A percentile compares a stretch with the other conserved stretches of the same genome.
Conservation (phyloP, 495 filamentous ascomycete genomes). For the Hyaloscypha hepaticicola region DNA sequence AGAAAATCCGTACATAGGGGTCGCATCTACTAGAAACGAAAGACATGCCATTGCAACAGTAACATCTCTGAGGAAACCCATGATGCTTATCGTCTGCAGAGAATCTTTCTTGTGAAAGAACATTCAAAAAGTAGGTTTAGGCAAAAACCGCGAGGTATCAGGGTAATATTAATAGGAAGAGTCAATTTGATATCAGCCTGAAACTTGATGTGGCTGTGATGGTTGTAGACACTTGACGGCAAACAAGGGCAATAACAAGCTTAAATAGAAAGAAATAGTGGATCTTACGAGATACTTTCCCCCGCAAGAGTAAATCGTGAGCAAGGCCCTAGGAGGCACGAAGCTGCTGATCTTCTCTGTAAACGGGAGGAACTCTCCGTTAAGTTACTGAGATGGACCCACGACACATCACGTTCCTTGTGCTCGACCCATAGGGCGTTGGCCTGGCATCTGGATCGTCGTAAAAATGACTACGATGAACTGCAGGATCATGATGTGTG, state of each 20-base stretch:
- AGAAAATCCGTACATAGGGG: constrained; percentile 23
- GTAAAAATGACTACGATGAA: not conserved
- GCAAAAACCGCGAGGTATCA: not conserved
- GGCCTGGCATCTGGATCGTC: not conserved
- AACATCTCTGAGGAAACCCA: constrained; percentile 23
- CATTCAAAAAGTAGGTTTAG: not conserved
- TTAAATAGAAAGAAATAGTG: not conserved
- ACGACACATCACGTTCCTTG: not conserved
- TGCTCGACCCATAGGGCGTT: not conserved
- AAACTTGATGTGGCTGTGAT: not conserved
- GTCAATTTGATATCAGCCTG: not conserved
- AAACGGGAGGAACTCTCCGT: not conserved
- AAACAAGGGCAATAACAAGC: not conserved
- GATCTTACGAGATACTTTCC: not conserved
- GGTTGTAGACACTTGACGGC: not conserved
- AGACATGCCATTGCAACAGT: constrained; percentile 14
- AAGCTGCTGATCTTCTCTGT: constrained; percentile 6
- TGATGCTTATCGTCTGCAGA: constrained; percentile 14
- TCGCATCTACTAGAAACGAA: constrained; percentile 3
- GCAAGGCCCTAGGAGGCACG: not conserved
- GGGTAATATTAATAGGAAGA: not conserved
- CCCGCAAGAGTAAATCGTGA: not conserved
- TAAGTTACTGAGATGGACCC: not conserved
- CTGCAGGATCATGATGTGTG: not conserved
- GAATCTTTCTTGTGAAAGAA: not conserved